Evolutionary conservation across 2,329 filamentous ascomycete genomes (phyloP).

Genomic region (Cercospora sesami): DNA sequence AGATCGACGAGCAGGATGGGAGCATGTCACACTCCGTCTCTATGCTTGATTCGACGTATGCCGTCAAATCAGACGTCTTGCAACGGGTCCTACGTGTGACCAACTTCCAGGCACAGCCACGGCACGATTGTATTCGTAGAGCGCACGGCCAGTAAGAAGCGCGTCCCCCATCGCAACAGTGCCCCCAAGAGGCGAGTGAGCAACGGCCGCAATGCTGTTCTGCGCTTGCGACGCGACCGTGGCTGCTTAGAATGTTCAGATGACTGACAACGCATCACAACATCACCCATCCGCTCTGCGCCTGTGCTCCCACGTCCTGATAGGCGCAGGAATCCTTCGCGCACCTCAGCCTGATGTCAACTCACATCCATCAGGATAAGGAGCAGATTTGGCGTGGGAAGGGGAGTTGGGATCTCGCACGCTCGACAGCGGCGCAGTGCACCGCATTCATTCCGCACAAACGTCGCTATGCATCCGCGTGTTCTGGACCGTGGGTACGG

Average conservation of each 20-base stretch:
- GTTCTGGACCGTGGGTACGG: background rate
- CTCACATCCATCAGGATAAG: background rate
- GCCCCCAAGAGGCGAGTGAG: background rate
- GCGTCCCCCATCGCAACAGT: conserved; percentile 8
- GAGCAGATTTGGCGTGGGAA: background rate
- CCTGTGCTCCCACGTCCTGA: conserved; percentile 12
- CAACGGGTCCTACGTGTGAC: conserved; percentile 18
- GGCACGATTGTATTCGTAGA: conserved; percentile 10
- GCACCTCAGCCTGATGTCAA: conserved; percentile 3
- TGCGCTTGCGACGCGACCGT: conserved; percentile 19
- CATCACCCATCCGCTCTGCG: conserved; percentile 8
- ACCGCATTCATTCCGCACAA: background rate
- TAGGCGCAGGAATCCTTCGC: conserved; percentile 1
- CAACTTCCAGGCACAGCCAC: conserved; percentile 24
- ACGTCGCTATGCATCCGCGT: background rate
- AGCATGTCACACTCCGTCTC: conserved; percentile 13
- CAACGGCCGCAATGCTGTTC: conserved; percentile 6
- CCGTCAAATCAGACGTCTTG: conserved; percentile 19
- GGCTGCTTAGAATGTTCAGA: conserved; percentile 18
- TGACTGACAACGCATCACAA: conserved; percentile 20
- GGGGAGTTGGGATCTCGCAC: background rate
- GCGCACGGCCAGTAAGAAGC: conserved; percentile 19
- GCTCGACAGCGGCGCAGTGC: background rate
- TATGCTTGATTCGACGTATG: conserved; percentile 11
- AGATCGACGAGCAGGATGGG: conserved; percentile 5